Evolutionary conservation across 768 basidiomycete genomes (phyloP), one percentile per base, ranked within the genome.

Genomic region (Russula abietina): DNA sequence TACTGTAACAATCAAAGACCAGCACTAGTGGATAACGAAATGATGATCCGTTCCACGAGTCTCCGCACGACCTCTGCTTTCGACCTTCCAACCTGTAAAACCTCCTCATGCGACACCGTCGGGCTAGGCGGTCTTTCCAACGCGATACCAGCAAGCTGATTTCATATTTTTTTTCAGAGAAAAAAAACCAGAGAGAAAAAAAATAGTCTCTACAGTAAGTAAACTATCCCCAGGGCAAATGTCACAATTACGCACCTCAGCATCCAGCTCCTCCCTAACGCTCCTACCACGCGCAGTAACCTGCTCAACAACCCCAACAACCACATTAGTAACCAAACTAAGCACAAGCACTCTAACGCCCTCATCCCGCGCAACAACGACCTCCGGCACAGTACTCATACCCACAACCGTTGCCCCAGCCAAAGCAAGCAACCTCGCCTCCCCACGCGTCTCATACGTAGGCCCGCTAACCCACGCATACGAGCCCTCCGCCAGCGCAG

Each of bases 391-490:
- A 0, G 93, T 95, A 67, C 89, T 92, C 93, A 95, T 95, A 2
- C 93, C 93, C 2, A 94, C 93, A n/a, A 93, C 88, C 68, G 92
- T 91, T 1, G 88, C 93, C 3, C 93, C 93, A 0, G 83, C 84
- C 9, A 75, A 74, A 17, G 88, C 76, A 45, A 95, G 75, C 74
- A 93, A 85, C 53, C 86, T 78, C 36, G 91, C 93, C 68, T 96
- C 93, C 0, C 91, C 92, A 2, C 88, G 85, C 0, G 89, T 91
- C 75, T 95, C 93, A 70, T 95, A 95, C 9, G 91, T 89, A 16
- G 93, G 93, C 0, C 93, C 93, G 33, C 85, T 81, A 51, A 95
- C 93, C 89, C 91, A 95, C 1, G 91, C 91, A 68, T 95, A 95
- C 2, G 82, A 84, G 0, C 93, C 93, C 71, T 94, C 93, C 2